A percentile compares a stretch with the other conserved stretches of the same genome.
Evolutionary conservation across 2,329 filamentous ascomycete species (phyloP).

Genomic region (Ascochyta fabae): DNA sequence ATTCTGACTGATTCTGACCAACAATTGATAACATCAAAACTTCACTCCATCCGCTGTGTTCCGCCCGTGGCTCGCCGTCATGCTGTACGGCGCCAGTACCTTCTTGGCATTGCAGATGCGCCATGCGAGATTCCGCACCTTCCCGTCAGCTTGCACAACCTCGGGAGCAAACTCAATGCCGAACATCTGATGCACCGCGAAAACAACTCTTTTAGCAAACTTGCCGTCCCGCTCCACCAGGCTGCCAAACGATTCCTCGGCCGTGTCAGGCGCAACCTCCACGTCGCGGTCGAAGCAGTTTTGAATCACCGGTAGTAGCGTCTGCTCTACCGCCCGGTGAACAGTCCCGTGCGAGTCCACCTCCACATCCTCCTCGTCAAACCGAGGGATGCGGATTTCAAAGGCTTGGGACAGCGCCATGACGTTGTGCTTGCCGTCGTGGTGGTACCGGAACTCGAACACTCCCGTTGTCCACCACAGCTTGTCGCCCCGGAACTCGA

Average conservation of each 20-base stretch:
- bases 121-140: conserved; percentile 89
- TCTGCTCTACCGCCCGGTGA: conserved; percentile 73
- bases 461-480: conserved; percentile 97
- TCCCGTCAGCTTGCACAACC: conserved; percentile 91
- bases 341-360: conserved; percentile 66
- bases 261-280: conserved; percentile 81
- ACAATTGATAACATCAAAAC: not conserved
- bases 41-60: conserved; percentile 40
- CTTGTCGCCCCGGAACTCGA: conserved; percentile 89
- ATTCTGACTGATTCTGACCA: too few relatives aligned
- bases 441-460: conserved; percentile 97
- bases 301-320: conserved; percentile 80
- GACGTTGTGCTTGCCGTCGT: conserved; percentile 88
- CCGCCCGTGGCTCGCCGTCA: conserved; percentile 53
- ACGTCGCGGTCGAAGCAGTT: conserved; percentile 94
- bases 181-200: conserved; percentile 94
- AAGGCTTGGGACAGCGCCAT: conserved; percentile 95
- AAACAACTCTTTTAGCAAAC: conserved; percentile 88
- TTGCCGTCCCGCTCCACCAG: conserved; percentile 87
- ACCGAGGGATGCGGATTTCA: conserved; percentile 82
- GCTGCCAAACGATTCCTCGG: conserved; percentile 82
- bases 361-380: conserved; percentile 75
- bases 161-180: conserved; percentile 93
- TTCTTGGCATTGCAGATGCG: conserved; percentile 95
- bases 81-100: conserved; percentile 69